These are phyloP conservation scores for Talaromyces verruculosus DNA, from an alignment of 2,329 filamentous ascomycete genomes.

Conservation along the genomic window DNA sequence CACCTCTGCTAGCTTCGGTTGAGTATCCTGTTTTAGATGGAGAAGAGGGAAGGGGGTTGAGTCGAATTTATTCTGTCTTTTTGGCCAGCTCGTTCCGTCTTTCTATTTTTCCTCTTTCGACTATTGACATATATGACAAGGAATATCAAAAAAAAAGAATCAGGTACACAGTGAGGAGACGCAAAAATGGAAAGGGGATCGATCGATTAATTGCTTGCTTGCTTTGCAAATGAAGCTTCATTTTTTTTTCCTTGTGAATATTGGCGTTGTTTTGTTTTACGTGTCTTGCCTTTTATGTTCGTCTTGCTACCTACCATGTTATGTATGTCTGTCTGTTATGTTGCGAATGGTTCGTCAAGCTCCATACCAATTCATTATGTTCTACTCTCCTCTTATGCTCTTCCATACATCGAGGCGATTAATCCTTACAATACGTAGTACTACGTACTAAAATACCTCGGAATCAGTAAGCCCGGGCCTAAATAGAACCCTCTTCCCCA, in stretches of 20 bases:
- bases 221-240: constrained; percentile 1
- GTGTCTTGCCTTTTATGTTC: background rate
- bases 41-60: background rate
- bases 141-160: background rate
- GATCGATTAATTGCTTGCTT: background rate
- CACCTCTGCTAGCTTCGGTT: constrained; percentile 8
- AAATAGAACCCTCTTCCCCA: background rate
- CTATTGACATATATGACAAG: background rate
- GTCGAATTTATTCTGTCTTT: background rate
- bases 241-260: too few relatives aligned
- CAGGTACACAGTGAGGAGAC: background rate
- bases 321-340: background rate
- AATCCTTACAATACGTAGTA: background rate
- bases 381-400: background rate
- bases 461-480: background rate
- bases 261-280: constrained; percentile 8
- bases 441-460: background rate
- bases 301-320: background rate
- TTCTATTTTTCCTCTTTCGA: background rate
- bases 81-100: background rate
- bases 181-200: background rate
- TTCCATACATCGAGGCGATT: background rate
- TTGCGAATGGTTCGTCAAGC: background rate
- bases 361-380: background rate
- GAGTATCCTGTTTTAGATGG: constrained; percentile 6